These are phyloP conservation scores for Alternaria dauci DNA, from an alignment of 2,329 filamentous ascomycete species.

Conservation along the genomic window DNA sequence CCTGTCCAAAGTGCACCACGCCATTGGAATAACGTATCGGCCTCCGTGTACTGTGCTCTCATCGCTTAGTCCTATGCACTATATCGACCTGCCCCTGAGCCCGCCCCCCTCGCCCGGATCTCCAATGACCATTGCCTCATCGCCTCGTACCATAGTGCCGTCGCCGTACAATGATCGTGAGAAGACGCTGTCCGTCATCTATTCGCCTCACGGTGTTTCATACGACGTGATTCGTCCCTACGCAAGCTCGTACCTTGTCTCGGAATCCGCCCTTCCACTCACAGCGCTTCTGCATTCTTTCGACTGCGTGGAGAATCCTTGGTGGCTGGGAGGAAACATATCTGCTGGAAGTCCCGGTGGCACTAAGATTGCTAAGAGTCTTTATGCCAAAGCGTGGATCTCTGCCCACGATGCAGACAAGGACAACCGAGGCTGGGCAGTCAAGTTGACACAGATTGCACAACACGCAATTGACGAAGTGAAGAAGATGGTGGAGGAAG, in stretches of 20 bases:
- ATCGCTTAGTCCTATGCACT: conserved; percentile 38
- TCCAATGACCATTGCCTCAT: conserved; percentile 44
- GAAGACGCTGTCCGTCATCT: conserved; percentile 67
- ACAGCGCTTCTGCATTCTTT: conserved; percentile 72
- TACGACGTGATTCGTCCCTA: conserved; percentile 65
- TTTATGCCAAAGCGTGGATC: conserved; percentile 67
- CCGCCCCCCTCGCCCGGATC: conserved; percentile 47
- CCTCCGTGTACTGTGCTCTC: conserved; percentile 60
- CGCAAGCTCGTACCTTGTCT: conserved; percentile 64
- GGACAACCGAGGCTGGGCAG: conserved; percentile 62
- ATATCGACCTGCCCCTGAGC: conserved; percentile 51
- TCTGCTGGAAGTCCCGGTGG: conserved; percentile 66
- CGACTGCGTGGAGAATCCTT: conserved; percentile 66
- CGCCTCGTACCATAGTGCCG: conserved; percentile 44
- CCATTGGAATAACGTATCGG: conserved; percentile 76
- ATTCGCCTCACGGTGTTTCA: conserved; percentile 69
- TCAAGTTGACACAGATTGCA: conserved; percentile 59
- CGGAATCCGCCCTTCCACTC: conserved; percentile 66
- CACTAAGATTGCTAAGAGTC: conserved; percentile 62
- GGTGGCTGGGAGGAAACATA: conserved; percentile 69
- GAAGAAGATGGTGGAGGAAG: conserved; percentile 38
- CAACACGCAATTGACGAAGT: conserved; percentile 44
- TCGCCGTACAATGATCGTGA: conserved; percentile 47
- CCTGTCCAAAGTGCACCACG: conserved; percentile 68
- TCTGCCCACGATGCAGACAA: conserved; percentile 69